Evolutionary conservation across 805 yeast genomes (phyloP), one percentile per base, ranked within the genome.

Genomic region (Ogataea paradorogensis): DNA sequence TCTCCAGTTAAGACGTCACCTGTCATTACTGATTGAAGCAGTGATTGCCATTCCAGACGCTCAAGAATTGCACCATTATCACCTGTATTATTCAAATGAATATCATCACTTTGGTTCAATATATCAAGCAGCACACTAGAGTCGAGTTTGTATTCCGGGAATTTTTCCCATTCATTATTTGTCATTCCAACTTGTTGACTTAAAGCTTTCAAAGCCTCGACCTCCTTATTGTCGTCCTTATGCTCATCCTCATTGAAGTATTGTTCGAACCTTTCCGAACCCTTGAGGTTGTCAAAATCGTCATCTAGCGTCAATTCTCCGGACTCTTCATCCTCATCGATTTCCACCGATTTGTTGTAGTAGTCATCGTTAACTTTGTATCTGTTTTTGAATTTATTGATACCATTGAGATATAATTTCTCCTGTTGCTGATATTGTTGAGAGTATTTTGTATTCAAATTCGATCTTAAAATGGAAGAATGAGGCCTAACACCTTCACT

Each of bases 1-100:
- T 93, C 99, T 9, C 91, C 82, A 25, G 83, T 76, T 15, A 93
- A 89, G 38, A 93, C 95, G 61, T 93, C 98, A 51, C 99, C 98
- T 3, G 95, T 91, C 25, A 93, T 73, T 3, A 93, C 98, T 3
- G 89, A 75, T 9, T 85, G 75, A 34, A 93, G 70, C 95, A 93
- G 88, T 0, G 91, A 77, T 62, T 93, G 98, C 99, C 99, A 93
- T 63, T 89, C 96, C 9, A 90, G 67, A 34, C 98, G 72, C 56
- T 89, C 97, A 9, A 80, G 53, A 7, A 82, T 79, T 10, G 38
- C 47, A 2, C 49, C 53, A 31, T 58, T 60, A 15, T 56, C 61
- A 10, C 48, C 51, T 1, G 58, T 42, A 30, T 55, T 45, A 23
- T 56, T 52, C 13, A 62, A 36, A 30, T 61, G 64, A 16, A 59